phyloP scores from a whole-genome alignment of 345 rosid genomes.

The Gossypium stocksii region DNA sequence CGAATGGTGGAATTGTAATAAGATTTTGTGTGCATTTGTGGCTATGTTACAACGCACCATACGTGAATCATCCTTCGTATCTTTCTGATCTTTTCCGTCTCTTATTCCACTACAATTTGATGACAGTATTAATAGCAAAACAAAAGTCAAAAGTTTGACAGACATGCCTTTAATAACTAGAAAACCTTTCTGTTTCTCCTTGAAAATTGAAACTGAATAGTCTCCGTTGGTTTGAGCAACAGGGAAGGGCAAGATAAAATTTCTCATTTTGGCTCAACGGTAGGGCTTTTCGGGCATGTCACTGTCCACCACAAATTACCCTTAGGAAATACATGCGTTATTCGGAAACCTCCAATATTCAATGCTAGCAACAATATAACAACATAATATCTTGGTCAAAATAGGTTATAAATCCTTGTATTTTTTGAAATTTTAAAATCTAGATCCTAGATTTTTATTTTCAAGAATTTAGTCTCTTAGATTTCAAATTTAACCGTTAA shows the following conservation, averaged over 20 bases:
- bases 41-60: neutral
- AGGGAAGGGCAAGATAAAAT: neutral
- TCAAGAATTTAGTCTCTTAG: too few species aligned
- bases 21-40: neutral
- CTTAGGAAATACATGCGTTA: too few species aligned
- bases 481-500: too few species aligned
- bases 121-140: neutral
- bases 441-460: too few species aligned
- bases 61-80: too few species aligned
- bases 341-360: neutral
- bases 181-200: neutral
- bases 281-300: neutral
- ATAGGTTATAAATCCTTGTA: too few species aligned
- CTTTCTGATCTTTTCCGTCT: neutral
- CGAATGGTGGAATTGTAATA: neutral
- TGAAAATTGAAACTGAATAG: neutral
- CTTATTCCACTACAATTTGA: conserved; percentile 2
- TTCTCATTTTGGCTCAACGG: neutral
- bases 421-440: rapidly evolving
- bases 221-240: neutral
- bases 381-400: too few species aligned
- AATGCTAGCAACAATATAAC: too few species aligned
- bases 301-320: too few species aligned
- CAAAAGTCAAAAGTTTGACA: neutral
- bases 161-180: neutral